Percentiles rank a stretch among this genome's conserved stretches.
These are phyloP conservation scores for Elsinoe arachidis DNA, from an alignment of 2,329 filamentous ascomycete genomes.

Conservation along the genomic window DNA sequence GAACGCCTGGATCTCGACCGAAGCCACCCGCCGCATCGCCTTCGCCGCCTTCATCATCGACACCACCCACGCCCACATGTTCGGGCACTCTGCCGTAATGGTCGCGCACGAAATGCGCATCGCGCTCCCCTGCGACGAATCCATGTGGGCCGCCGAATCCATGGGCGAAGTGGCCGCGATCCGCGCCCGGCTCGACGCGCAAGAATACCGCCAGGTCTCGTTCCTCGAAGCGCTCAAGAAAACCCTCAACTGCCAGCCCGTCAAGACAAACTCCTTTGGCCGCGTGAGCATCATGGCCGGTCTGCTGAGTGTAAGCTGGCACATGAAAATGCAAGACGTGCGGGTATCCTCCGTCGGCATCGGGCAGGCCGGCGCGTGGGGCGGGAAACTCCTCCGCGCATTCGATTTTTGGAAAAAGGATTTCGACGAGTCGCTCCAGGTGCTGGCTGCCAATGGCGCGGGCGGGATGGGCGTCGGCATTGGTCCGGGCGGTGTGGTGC, in stretches of 20 bases:
- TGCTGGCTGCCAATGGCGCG: slow-evolving; percentile 28
- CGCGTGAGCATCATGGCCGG: slow-evolving; percentile 91
- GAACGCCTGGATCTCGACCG: slow-evolving; percentile 92
- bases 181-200: slow-evolving; percentile 69
- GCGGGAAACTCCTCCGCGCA: slow-evolving; percentile 70
- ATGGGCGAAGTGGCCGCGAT: slow-evolving; percentile 77
- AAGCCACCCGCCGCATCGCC: slow-evolving; percentile 79
- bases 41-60: slow-evolving; percentile 94
- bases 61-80: slow-evolving; percentile 95
- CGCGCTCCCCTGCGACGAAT: slow-evolving; percentile 84
- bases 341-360: slow-evolving; percentile 83
- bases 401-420: slow-evolving; percentile 92
- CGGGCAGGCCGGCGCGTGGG: slow-evolving; percentile 86
- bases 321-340: slow-evolving; percentile 92
- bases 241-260: slow-evolving; percentile 74
- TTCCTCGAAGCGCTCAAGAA: slow-evolving; percentile 88
- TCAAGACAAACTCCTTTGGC: slow-evolving; percentile 88
- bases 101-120: slow-evolving; percentile 91
- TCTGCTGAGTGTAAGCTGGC: slow-evolving; percentile 86
- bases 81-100: slow-evolving; percentile 94
- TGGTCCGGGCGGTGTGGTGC: slow-evolving; percentile 18
- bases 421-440: slow-evolving; percentile 66
- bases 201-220: slow-evolving; percentile 73
- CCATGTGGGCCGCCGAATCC: slow-evolving; percentile 82
- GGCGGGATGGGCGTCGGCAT: neutral